phyloP scores from a whole-genome alignment of 192 early-diverging fungal genomes.

The Linnemannia schmuckeri region DNA sequence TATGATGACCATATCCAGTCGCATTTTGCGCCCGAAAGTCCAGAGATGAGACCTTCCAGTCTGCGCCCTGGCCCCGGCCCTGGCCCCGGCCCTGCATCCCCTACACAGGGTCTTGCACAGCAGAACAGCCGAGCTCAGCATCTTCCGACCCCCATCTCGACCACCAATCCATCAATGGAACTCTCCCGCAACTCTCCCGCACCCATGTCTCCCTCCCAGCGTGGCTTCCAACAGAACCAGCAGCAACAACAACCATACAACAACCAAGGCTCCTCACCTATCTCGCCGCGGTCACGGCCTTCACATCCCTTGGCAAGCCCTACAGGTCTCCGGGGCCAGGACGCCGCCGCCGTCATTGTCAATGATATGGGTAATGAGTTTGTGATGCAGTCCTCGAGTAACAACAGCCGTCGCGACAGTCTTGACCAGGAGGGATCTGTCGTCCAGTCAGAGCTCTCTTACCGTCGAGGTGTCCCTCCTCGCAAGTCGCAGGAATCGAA shows the following conservation, averaged over 20 bases:
- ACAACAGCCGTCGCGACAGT: neutral
- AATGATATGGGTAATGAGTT: constrained; percentile 50
- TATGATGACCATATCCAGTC: constrained; percentile 41
- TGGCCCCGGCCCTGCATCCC: neutral
- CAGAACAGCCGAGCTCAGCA: neutral
- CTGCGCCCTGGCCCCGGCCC: neutral
- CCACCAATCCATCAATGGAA: neutral
- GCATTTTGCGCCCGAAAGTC: constrained; percentile 21
- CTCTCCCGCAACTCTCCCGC: neutral
- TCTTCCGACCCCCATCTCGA: constrained; percentile 10
- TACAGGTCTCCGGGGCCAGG: neutral
- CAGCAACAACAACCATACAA: constrained; percentile 13
- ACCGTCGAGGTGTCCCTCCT: neutral
- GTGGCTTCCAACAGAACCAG: constrained; percentile 5
- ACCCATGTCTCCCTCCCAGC: constrained; percentile 30
- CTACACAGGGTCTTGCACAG: neutral
- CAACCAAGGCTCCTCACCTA: neutral
- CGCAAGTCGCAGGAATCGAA: constrained; percentile 18
- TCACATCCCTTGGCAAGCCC: neutral
- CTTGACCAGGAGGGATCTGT: constrained; percentile 22
- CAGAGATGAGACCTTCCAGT: neutral
- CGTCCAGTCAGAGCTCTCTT: constrained; percentile 12
- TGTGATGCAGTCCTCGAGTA: constrained; percentile 17
- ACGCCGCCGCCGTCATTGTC: neutral
- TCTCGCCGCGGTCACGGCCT: constrained; percentile 17